These are phyloP conservation scores for Fusarium brachygibbosum DNA, from an alignment of 2,329 filamentous ascomycete species.

Conservation along the genomic window DNA sequence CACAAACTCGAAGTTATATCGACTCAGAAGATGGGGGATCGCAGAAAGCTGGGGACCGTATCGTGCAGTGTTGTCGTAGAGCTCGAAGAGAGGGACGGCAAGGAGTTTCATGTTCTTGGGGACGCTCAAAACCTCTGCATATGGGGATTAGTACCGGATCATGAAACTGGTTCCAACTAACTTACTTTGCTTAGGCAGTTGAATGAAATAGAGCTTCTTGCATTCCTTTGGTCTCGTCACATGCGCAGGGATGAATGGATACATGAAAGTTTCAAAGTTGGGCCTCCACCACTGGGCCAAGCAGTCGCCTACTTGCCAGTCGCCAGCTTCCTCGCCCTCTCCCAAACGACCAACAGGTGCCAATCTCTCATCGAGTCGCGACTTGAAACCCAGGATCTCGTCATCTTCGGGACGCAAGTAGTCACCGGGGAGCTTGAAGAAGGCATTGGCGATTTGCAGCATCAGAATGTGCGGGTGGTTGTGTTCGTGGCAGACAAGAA, in stretches of 20 bases:
- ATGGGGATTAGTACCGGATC: slow-evolving; percentile 12
- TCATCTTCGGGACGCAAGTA: slow-evolving; percentile 92
- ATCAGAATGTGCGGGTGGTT: slow-evolving; percentile 99
- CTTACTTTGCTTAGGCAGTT: slow-evolving; percentile 89
- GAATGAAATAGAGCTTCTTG: slow-evolving; percentile 99
- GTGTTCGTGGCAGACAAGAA: slow-evolving; percentile 98
- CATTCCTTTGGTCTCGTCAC: slow-evolving; percentile 98
- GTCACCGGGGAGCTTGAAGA: slow-evolving; percentile 98
- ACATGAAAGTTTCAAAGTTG: slow-evolving; percentile 99
- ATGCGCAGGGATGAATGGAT: slow-evolving; percentile 96
- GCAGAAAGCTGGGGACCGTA: slow-evolving; percentile 97
- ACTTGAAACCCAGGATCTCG: slow-evolving; percentile 95
- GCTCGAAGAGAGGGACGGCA: slow-evolving; percentile 94
- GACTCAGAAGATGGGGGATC: slow-evolving; percentile 92
- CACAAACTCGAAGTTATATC: slow-evolving; percentile 98
- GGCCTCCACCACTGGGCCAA: slow-evolving; percentile 98
- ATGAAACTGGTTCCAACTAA: background rate
- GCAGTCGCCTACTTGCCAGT: slow-evolving; percentile 96
- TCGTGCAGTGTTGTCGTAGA: slow-evolving; percentile 95
- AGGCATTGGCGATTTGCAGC: slow-evolving; percentile 99
- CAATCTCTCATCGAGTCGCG: slow-evolving; percentile 89
- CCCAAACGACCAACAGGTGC: slow-evolving; percentile 90
- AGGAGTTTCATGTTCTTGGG: slow-evolving; percentile 99
- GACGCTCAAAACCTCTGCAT: slow-evolving; percentile 88
- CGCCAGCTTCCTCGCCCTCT: slow-evolving; percentile 84